These are phyloP conservation scores for Tetracladium maxilliforme DNA, from an alignment of 2,329 filamentous ascomycete species.

Conservation along the genomic window DNA sequence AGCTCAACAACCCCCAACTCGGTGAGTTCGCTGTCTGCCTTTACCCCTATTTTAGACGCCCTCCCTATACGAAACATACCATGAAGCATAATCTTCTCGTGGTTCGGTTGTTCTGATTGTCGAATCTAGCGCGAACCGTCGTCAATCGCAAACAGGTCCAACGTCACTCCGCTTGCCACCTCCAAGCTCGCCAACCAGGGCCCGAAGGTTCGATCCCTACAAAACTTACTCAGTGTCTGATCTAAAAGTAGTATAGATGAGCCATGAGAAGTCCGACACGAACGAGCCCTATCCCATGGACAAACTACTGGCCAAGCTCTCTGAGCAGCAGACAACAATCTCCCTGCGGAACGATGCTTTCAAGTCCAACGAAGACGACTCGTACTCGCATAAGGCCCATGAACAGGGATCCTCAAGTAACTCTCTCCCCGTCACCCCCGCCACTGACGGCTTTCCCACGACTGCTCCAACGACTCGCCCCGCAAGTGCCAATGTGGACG, in stretches of 20 bases:
- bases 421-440: slow-evolving; percentile 48
- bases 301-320: slow-evolving; percentile 56
- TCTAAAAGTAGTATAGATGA: too few relatives aligned
- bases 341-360: slow-evolving; percentile 41
- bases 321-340: slow-evolving; percentile 52
- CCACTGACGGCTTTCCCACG: slow-evolving; percentile 34
- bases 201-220: too few relatives aligned
- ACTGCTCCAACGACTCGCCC: slow-evolving; percentile 34
- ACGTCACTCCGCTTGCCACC: slow-evolving; percentile 30
- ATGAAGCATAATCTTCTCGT: too few relatives aligned
- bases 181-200: slow-evolving; percentile 40
- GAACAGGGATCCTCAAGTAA: slow-evolving; percentile 24
- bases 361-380: slow-evolving; percentile 16
- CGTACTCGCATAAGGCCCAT: too few relatives aligned
- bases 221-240: too few relatives aligned
- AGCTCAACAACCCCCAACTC: too few relatives aligned
- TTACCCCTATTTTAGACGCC: too few relatives aligned
- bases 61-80: too few relatives aligned
- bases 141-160: too few relatives aligned
- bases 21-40: too few relatives aligned
- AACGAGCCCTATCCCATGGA: slow-evolving; percentile 46
- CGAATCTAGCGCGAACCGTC: too few relatives aligned
- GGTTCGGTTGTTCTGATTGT: slow-evolving; percentile 10
- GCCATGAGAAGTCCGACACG: too few relatives aligned
- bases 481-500: slow-evolving; percentile 32